Percentiles rank a stretch among this genome's conserved stretches.
Conservation (phyloP, 2,329 filamentous ascomycete species). For the Neonectria faginata region DNA sequence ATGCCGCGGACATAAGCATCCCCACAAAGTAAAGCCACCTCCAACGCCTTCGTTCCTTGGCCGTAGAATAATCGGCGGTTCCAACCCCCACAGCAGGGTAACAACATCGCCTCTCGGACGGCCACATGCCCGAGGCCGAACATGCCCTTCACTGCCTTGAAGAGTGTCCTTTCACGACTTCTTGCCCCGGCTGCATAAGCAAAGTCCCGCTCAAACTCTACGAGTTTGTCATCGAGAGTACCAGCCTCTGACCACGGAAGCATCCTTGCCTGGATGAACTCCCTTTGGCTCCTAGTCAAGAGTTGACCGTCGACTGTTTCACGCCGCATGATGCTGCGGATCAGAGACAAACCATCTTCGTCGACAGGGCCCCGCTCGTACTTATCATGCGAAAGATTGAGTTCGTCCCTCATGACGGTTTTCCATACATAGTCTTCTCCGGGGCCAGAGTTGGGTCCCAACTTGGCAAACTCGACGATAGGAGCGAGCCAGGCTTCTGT, state of each 20-base stretch:
- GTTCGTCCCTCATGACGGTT: neutral
- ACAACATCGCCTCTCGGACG: neutral
- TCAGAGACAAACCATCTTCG: neutral
- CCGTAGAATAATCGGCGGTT: neutral
- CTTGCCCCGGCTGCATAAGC: neutral
- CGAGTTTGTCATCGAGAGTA: neutral
- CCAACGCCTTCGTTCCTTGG: neutral
- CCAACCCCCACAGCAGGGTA: neutral
- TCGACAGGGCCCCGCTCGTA: neutral
- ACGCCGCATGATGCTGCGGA: neutral
- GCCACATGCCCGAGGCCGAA: conserved; percentile 2
- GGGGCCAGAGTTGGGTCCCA: neutral
- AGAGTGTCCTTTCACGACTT: neutral
- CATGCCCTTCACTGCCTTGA: neutral
- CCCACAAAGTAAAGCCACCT: neutral
- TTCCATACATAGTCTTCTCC: neutral
- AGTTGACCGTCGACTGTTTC: neutral
- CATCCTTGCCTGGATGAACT: neutral
- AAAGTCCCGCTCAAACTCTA: neutral
- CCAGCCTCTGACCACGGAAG: neutral
- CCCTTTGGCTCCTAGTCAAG: neutral
- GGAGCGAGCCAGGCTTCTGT: neutral
- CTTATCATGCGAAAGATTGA: neutral
- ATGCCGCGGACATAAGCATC: neutral
- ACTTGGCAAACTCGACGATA: neutral